Evolutionary conservation across 768 basidiomycete genomes (phyloP).

Genomic region (Paxillus involutus): DNA sequence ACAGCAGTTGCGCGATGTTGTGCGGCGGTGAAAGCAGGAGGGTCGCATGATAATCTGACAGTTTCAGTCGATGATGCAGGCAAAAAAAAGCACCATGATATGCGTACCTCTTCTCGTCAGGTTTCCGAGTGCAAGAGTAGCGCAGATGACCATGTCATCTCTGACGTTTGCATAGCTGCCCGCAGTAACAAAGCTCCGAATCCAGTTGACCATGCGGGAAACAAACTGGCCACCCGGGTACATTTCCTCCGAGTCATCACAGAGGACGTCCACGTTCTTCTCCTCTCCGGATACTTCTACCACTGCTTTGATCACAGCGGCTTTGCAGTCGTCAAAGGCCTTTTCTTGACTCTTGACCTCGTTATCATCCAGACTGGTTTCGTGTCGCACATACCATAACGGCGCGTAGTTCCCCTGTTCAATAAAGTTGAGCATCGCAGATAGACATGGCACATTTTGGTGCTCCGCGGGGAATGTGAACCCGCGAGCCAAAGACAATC

Average conservation of each 20-base stretch:
- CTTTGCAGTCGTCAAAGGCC: constrained; percentile 79
- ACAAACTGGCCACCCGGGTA: constrained; percentile 73
- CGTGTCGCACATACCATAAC: constrained; percentile 52
- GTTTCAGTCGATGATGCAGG: constrained; percentile 6
- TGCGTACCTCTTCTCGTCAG: constrained; percentile 68
- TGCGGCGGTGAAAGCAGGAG: constrained; percentile 66
- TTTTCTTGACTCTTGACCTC: constrained; percentile 66
- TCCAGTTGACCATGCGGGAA: constrained; percentile 72
- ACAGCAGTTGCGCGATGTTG: constrained; percentile 59
- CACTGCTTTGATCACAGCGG: constrained; percentile 79
- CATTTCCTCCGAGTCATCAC: constrained; percentile 58
- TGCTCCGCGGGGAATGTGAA: constrained; percentile 59
- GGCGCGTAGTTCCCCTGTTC: constrained; percentile 69
- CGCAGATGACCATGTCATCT: constrained; percentile 84
- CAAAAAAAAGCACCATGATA: not conserved
- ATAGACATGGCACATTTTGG: constrained; percentile 55
- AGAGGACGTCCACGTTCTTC: constrained; percentile 74
- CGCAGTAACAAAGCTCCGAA: constrained; percentile 53
- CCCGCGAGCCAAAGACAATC: constrained; percentile 68
- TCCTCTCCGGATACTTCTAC: constrained; percentile 86
- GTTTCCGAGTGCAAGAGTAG: constrained; percentile 80
- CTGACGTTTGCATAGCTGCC: constrained; percentile 34
- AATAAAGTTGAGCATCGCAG: constrained; percentile 68
- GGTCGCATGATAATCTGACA: constrained; percentile 55
- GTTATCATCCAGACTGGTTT: constrained; percentile 32